phyloP scores from a whole-genome alignment of 106 monocot genomes.

The Dendrobium officinale region DNA sequence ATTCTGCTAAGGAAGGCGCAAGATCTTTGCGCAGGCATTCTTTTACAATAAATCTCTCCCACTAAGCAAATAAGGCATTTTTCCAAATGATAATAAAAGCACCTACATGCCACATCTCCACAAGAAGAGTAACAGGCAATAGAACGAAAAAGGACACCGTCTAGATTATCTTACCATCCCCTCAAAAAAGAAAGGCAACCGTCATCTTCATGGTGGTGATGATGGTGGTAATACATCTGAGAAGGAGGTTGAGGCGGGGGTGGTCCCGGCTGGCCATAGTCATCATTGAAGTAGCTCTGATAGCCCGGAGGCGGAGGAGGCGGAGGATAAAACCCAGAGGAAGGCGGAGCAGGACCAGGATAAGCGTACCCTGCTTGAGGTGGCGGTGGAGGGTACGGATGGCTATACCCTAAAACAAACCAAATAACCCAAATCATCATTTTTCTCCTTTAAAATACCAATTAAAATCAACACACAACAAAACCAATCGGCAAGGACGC shows the following conservation, averaged over 20 bases:
- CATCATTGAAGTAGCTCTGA: conserved; percentile 9
- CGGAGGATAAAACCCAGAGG: conserved; percentile 1
- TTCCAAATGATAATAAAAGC: background rate
- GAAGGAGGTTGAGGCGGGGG: conserved; percentile 6
- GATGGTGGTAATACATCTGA: conserved; percentile 10
- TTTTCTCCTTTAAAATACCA: background rate
- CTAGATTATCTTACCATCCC: conserved; percentile 8
- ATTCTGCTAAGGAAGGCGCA: background rate
- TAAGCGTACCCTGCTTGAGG: conserved; percentile 7
- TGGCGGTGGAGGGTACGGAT: conserved; percentile 8
- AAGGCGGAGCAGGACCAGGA: conserved; percentile 5
- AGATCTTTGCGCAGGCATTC: background rate
- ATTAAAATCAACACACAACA: background rate
- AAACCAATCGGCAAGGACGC: background rate
- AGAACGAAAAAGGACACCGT: background rate
- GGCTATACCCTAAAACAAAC: conserved; percentile 4
- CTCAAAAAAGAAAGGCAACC: conserved; percentile 4
- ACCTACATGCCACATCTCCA: background rate
- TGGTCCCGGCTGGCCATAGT: conserved; percentile 1
- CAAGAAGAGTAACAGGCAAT: background rate
- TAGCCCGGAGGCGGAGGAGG: conserved; percentile 1
- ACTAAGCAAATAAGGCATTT: background rate
- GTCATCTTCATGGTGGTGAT: conserved; percentile 5
- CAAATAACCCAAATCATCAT: background rate
- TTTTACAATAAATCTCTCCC: background rate